Evolutionary conservation across 179 eudicot species (phyloP), one percentile per base, ranked within the genome.

Genomic region (Silene coronaria): DNA sequence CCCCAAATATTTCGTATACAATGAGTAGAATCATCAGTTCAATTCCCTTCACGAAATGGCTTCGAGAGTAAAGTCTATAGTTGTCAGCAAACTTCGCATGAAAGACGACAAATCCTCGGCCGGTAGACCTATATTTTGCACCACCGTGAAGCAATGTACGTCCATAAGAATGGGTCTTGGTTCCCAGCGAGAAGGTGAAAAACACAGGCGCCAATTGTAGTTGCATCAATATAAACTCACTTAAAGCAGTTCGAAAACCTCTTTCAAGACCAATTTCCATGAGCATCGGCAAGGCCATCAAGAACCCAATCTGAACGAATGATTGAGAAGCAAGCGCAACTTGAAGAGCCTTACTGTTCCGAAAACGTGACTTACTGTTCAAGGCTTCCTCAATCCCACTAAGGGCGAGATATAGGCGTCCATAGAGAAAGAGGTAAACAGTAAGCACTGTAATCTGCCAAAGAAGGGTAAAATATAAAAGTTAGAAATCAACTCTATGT

Each of bases 201-300:
- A 93, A 93, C 6, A 93, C 93, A 14, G 98, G 91, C 0, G 98
- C 98, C 63, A 93, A 75, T 68, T 93, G 97, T 51, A 93, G 77
- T 70, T 90, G 93, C 98, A 93, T 93, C 30, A 89, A 73, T 75
- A 93, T 79, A 77, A 93, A 88, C 48, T 93, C 97, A 84, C 96
- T 85, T 21, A 93, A 74, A 58, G 98, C 98, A 16, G 97, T 89
- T 34, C 97, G 77, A 77, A 93, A 93, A 58, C 98, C 98, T 71
- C 84, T 89, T 79, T 93, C 98, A 34, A 93, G 76, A 48, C 98
- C 97, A 69, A 93, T 93, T 79, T 93, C 98, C 98, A 93, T 93
- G 84, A 93, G 78, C 98, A 93, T 93, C 57, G 98, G 97, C 81
- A 93, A 85, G 30, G 96, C 97, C 97, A 93, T 90, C 78, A 93